Evolutionary conservation across 1,139 yeast genomes (phyloP), one percentile per base, ranked within the genome.

Genomic region (Zygoascus hellenicus): DNA sequence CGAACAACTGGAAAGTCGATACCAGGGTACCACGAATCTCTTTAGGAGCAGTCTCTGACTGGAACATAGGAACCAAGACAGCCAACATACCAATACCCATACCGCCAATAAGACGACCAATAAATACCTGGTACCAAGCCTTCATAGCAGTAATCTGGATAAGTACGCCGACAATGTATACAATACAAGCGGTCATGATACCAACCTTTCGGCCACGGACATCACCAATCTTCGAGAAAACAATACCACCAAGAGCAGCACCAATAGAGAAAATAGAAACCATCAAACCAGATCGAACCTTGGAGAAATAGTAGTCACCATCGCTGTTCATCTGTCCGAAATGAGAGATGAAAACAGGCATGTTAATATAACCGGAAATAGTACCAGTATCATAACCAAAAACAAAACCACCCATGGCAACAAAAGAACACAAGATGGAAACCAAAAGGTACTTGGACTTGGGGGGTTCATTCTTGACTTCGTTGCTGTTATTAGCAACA

Each of bases 41-140:
- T 62, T 75, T 80, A 51, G 89, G 90, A 32, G 87, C 76, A 55
- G 81, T 74, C 67, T 83, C 89, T 50, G 83, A 74, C 67, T 81
- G 81, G 64, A 82, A 82, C 64, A 82, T 67, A 42, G 88, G 86
- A 49, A 78, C 75, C 47, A 79, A 69, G 36, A 83, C 83, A 14
- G 88, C 74, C 36, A 81, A 76, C 42, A 74, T 72, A 58, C 90
- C 90, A 49, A 83, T 84, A 62, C 84, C 86, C 49, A 80, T 64
- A 41, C 82, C 82, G 45, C 75, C 74, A 55, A 76, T 63, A 45
- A 72, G 64, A 71, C 83, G 59, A 56, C 74, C 68, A 69, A 76
- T 57, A 50, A 63, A 60, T 28, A 54, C 48, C 50, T 70, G 74
- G 52, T 63, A 63, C 76, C 75, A 70, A 22, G 57, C 51, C 19